Conservation (phyloP, 768 basidiomycete species). For the Russula compacta region DNA sequence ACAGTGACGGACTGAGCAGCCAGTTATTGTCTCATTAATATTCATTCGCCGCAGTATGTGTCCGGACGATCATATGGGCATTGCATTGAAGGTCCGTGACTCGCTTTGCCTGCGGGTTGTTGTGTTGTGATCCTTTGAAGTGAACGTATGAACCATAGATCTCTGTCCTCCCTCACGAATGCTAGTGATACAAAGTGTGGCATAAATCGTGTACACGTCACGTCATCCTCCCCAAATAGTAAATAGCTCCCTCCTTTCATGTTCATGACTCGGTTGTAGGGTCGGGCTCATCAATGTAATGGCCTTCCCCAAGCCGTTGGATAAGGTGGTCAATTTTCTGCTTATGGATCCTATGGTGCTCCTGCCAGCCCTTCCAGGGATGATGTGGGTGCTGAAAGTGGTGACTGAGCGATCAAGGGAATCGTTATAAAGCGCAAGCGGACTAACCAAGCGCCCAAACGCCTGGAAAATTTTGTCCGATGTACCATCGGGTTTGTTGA, state of each 20-base stretch:
- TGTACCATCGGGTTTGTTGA: constrained; percentile 65
- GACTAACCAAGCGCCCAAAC: constrained; percentile 59
- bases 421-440: background rate
- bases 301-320: constrained; percentile 48
- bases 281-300: constrained; percentile 35
- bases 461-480: constrained; percentile 78
- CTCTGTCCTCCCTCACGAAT: constrained; percentile 1
- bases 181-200: constrained; percentile 15
- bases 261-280: constrained; percentile 14
- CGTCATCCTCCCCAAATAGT: background rate
- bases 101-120: background rate
- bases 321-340: constrained; percentile 78
- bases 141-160: background rate
- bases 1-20: too few relatives aligned
- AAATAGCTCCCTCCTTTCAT: background rate
- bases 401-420: background rate
- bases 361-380: constrained; percentile 94
- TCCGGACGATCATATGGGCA: too few relatives aligned
- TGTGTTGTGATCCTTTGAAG: background rate
- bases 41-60: too few relatives aligned
- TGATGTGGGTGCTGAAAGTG: constrained; percentile 65
- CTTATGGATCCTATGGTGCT: constrained; percentile 84
- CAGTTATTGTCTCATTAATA: too few relatives aligned
- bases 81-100: too few relatives aligned
- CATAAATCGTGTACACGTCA: background rate